Evolutionary conservation across 176 grass and related monocot species (phyloP), one percentile per base, ranked within the genome.

Genomic region (Zoysia pacifica): DNA sequence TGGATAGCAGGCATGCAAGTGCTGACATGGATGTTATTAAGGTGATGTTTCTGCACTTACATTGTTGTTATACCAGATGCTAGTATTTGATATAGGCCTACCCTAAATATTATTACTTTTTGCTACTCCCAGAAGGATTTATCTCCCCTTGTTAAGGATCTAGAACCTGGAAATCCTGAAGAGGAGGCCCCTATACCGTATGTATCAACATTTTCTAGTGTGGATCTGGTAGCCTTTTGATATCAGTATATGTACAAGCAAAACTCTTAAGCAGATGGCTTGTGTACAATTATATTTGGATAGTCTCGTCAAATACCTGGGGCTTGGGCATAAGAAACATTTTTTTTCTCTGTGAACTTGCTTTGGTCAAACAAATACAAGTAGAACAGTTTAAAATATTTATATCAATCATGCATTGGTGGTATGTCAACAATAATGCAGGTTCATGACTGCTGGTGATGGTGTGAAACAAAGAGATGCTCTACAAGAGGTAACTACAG

Each of bases 391-490:
- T 11, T 56, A 3, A 80, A 45, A 45, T 51, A 38, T n/a, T 76
- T 79, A 9, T 79, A 41, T 69, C 65, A 6, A 64, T 69, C 11
- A 40, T 44, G 5, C 47, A 54, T 47, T 82, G 55, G 6, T 66
- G 53, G 39, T 74, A 47, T 69, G 55, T 85, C 41, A 75, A 82
- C 39, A 73, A 81, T 60, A 62, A 39, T 91, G 68, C 77, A 98
- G 95, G 84, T 98, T 92, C 78, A 94, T 98, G 95, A 97, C 94
- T 92, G 92, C 92, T 19, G 81, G 62, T 87, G 95, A 98, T 87
- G 90, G 95, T 74, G 78, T 98, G 78, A 98, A 94, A 61, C 85
- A 89, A 78, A 90, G 92, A 77, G 87, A 92, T 9, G 63, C 93
- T 76, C 43, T 94, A 9, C 62, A 86, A 12, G 81, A 94, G 87